Evolutionary conservation across 2,329 filamentous ascomycete genomes (phyloP).

Genomic region (Fusarium subtropicale): DNA sequence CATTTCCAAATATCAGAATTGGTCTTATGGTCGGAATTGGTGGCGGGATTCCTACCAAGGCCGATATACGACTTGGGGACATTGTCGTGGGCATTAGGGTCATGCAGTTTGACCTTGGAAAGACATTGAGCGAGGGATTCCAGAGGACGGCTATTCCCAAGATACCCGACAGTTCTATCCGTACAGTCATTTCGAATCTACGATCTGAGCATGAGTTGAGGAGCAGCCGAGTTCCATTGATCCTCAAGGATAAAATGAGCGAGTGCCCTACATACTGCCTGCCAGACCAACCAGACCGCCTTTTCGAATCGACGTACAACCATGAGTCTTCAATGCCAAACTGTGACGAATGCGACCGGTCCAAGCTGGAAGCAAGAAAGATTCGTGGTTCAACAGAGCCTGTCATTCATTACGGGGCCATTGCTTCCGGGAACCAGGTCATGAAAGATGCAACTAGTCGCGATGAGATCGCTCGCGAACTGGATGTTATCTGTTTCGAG

Average conservation of each 20-base stretch:
- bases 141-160: fast-evolving
- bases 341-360: constrained; percentile 11
- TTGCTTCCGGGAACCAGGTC: constrained; percentile 52
- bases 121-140: fast-evolving
- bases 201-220: neutral
- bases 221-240: fast-evolving
- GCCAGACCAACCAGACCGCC: fast-evolving
- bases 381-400: neutral
- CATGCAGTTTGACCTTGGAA: constrained; percentile 46
- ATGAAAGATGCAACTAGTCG: constrained; percentile 52
- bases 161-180: neutral
- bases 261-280: fast-evolving
- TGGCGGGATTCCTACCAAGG: constrained; percentile 28
- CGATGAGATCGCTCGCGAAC: constrained; percentile 44
- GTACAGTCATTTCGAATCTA: neutral
- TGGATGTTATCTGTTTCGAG: constrained; percentile 44
- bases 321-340: neutral
- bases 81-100: constrained; percentile 44
- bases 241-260: neutral
- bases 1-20: constrained; percentile 54
- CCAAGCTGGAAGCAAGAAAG: fast-evolving
- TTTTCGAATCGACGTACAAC: neutral
- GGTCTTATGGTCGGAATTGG: constrained; percentile 46
- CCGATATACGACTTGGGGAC: constrained; percentile 47
- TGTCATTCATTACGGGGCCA: constrained; percentile 9